Evolutionary conservation across 192 early-diverging fungal genomes (phyloP).

Genomic region (Allomyces arbusculus): DNA sequence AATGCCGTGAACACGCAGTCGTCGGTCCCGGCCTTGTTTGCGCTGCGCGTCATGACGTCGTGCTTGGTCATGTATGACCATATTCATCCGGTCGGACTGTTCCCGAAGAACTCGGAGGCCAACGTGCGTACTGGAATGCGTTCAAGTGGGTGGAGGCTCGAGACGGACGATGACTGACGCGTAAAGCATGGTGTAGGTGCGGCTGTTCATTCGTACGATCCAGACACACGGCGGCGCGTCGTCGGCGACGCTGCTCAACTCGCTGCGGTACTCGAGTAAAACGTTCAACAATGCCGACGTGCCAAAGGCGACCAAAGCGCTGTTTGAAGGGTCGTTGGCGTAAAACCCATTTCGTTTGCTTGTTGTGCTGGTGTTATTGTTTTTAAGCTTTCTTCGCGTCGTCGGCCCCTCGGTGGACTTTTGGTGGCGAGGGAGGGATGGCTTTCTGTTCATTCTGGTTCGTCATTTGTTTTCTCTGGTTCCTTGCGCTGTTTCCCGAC

Average conservation of each 20-base stretch:
- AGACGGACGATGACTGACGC: neutral
- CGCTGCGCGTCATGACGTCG: constrained; percentile 66
- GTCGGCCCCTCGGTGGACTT: neutral
- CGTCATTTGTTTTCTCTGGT: too few species aligned
- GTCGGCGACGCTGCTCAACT: constrained; percentile 41
- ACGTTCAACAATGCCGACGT: constrained; percentile 63
- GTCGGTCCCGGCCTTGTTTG: constrained; percentile 37
- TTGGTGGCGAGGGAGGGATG: too few species aligned
- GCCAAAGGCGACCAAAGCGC: constrained; percentile 39
- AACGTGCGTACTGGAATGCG: constrained; percentile 53
- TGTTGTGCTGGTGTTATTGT: constrained; percentile 1
- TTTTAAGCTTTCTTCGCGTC: constrained; percentile 2
- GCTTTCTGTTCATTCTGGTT: too few species aligned
- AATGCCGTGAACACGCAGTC: constrained; percentile 51
- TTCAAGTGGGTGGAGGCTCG: too few species aligned
- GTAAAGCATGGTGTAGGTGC: constrained; percentile 17
- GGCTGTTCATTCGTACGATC: constrained; percentile 38
- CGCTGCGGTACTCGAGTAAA: constrained; percentile 52
- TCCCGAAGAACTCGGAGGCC: constrained; percentile 52
- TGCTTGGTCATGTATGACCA: constrained; percentile 84
- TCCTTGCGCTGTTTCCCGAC: too few species aligned
- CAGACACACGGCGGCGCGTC: constrained; percentile 33
- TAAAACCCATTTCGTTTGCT: constrained; percentile 1
- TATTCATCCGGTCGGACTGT: constrained; percentile 55
- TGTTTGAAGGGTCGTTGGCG: constrained; percentile 14